Evolutionary conservation across 805 yeast species (phyloP).

Genomic region (Lipomyces lipofer): DNA sequence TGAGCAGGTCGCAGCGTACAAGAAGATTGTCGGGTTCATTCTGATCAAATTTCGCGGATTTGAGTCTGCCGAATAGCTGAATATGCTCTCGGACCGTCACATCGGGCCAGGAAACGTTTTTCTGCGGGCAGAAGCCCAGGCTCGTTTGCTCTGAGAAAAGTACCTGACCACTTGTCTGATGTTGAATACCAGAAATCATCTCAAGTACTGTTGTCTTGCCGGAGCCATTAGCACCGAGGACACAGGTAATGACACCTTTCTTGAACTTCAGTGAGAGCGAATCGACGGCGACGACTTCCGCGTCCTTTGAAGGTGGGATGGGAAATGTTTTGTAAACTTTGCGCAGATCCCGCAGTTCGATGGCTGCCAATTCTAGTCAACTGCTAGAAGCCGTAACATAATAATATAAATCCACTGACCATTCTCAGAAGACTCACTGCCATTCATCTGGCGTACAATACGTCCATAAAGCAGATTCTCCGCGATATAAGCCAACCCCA

Average conservation of each 20-base stretch:
- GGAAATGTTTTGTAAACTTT: neutral
- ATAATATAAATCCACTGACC: too few relatives aligned
- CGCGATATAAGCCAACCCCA: neutral
- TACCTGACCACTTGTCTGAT: constrained; percentile 29
- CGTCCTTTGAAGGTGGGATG: neutral
- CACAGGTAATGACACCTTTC: constrained; percentile 38
- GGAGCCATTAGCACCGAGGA: constrained; percentile 42
- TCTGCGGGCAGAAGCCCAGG: constrained; percentile 41
- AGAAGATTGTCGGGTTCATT: constrained; percentile 26
- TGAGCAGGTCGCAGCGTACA: constrained; percentile 35
- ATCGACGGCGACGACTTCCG: constrained; percentile 36
- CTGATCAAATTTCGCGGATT: constrained; percentile 17
- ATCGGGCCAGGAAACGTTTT: constrained; percentile 39
- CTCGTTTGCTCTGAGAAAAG: constrained; percentile 29
- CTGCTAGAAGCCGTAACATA: too few relatives aligned
- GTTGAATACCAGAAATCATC: constrained; percentile 37
- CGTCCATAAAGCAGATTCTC: constrained; percentile 3
- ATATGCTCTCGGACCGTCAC: constrained; percentile 38
- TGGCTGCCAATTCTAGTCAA: too few relatives aligned
- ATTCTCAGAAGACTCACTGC: neutral
- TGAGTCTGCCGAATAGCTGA: constrained; percentile 37
- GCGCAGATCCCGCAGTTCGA: neutral
- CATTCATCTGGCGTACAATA: neutral
- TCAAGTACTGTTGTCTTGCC: constrained; percentile 42
- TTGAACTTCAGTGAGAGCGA: constrained; percentile 33